phyloP scores from a whole-genome alignment of 2,329 filamentous ascomycete genomes.

The Thielaviopsis populi region DNA sequence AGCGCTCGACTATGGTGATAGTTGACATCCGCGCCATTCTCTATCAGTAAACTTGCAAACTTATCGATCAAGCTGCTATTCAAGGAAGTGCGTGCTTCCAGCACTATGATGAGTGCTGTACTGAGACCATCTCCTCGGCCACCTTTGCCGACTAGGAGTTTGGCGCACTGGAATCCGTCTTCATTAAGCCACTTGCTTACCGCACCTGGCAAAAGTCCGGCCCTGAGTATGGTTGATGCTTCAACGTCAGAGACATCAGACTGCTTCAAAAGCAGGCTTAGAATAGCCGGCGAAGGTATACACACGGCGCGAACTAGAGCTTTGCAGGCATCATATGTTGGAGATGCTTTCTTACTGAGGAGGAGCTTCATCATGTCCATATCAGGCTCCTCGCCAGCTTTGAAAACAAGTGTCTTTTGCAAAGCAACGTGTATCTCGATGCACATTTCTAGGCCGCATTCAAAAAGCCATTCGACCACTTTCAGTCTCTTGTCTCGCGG shows the following conservation, averaged over 20 bases:
- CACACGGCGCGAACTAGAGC: conserved; percentile 5
- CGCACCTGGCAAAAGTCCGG: not conserved
- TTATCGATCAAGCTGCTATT: conserved; percentile 1
- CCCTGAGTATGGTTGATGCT: not conserved
- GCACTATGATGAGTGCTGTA: not conserved
- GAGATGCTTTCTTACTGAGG: conserved; percentile 7
- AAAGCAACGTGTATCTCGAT: conserved; percentile 38
- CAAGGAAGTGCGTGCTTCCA: not conserved
- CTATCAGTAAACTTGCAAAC: conserved; percentile 24
- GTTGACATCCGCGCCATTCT: conserved; percentile 33
- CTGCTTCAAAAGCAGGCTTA: not conserved
- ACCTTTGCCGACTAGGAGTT: conserved; percentile 34
- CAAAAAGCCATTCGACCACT: conserved; percentile 36
- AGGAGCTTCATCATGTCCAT: conserved; percentile 10
- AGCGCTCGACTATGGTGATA: conserved; percentile 27
- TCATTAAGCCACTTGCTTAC: conserved; percentile 9
- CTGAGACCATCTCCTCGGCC: conserved; percentile 22
- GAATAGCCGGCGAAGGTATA: not conserved
- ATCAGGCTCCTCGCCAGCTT: conserved; percentile 5
- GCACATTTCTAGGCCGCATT: conserved; percentile 33
- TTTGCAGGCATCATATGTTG: conserved; percentile 5
- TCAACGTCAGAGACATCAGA: conserved; percentile 4
- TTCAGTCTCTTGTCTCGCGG: conserved; percentile 33
- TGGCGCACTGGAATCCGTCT: conserved; percentile 23
- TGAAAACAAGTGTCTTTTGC: conserved; percentile 37